Conservation (phyloP, 371 early-diverging fungal species). For the Actinomortierella wolfii region DNA sequence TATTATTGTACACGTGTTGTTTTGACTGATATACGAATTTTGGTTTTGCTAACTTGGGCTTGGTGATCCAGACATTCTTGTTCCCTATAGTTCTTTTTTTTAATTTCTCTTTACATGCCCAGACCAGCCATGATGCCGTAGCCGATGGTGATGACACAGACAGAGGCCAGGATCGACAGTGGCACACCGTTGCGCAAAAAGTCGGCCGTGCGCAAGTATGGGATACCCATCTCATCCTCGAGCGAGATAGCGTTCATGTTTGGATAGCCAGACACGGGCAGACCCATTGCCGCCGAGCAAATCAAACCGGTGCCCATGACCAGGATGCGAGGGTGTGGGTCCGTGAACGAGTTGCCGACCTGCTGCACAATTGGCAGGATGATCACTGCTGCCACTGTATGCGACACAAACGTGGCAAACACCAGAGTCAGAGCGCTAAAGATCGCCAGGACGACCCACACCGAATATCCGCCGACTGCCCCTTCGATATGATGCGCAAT, state of each 20-base stretch:
- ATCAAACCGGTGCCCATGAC: conserved; percentile 86
- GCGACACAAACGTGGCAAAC: conserved; percentile 90
- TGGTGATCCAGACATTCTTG: too few species aligned
- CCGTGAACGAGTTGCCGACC: conserved; percentile 71
- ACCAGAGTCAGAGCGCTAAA: conserved; percentile 72
- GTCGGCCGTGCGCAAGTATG: conserved; percentile 72
- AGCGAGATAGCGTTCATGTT: conserved; percentile 84
- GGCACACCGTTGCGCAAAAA: conserved; percentile 73
- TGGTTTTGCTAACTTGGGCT: too few species aligned
- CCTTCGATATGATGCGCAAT: conserved; percentile 73
- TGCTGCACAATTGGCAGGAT: conserved; percentile 82
- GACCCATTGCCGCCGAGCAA: conserved; percentile 85
- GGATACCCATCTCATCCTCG: conserved; percentile 74
- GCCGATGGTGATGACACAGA: conserved; percentile 61
- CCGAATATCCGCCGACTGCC: conserved; percentile 65
- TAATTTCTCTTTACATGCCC: conserved; percentile 47
- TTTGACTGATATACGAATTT: too few species aligned
- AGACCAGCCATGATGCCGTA: conserved; percentile 60
- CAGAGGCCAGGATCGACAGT: conserved; percentile 61
- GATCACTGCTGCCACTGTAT: conserved; percentile 90
- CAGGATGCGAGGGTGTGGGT: conserved; percentile 81
- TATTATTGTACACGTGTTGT: too few species aligned
- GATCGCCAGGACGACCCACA: conserved; percentile 69
- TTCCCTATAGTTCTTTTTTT: background rate
- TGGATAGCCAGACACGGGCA: conserved; percentile 83